Evolutionary conservation across 345 rosid genomes (phyloP), one percentile per base, ranked within the genome.

Genomic region (Pugionium dolabratum): DNA sequence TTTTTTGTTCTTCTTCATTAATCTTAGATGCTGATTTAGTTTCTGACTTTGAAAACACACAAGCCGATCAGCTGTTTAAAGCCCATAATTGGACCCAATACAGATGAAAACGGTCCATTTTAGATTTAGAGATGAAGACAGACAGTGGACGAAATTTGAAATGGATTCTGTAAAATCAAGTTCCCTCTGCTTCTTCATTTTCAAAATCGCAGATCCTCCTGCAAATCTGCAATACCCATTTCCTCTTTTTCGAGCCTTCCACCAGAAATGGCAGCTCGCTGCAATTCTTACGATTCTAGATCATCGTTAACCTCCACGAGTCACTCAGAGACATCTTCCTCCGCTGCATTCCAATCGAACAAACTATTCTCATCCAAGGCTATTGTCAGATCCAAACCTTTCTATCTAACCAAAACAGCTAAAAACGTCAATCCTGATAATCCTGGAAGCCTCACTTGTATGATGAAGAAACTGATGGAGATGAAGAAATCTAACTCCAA

Each of bases 391-490:
- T 68, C 91, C 30, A 91, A 85, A 11, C 74, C 83, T 28, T 61
- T 82, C 39, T 79, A 69, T 61, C 36, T 77, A 33, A 62, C 74
- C 34, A 64, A 71, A 39, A 55, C 69, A 11, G 11, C 61, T 2
- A 75, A 75, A 43, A 2, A 50, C 28, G 4, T 47, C 1, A 74
- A 52, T 48, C 32, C 25, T 28, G 75, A 74, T 46, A 75, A 59
- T n/a, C 67, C 68, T 42, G 75, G 71, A 8, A 89, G 85, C 62
- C 69, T 93, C 40, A 60, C 81, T 7, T 37, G 58, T 9, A 76
- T 86, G 94, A 82, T 93, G 72, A 90, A 84, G 90, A 89, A 75
- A 61, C 83, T 92, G 37, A 69, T 93, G 87, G 87, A 82, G 8
- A 85, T 76, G 74, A 86, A 82, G 55, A 70, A 84, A 56, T 42